Base-by-base conservation (phyloP, 129 eudicot genomes). In the Heracleum sosnowskyi region DNA sequence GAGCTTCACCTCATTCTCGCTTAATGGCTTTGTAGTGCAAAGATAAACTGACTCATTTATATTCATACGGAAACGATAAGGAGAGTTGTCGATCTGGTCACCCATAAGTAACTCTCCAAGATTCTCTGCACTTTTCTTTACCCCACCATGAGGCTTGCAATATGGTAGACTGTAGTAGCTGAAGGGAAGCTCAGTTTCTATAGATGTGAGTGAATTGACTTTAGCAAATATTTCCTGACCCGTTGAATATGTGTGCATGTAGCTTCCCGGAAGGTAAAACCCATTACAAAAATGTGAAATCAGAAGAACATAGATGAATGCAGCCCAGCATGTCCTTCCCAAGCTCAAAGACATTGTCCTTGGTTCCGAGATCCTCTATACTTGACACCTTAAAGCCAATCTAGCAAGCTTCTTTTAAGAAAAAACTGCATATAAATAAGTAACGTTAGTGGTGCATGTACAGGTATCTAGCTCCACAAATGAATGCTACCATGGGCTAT, bases 71-170 rank as follows among this genome's bases (percentile, higher is more conserved):
- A 91, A 91, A 63, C 92, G 92, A 68, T 91, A 91, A 33, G 93
- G 96, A 11, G 96, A 91, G 85, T 88, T 91, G 82, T 91, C 96
- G 29, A 91, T 91, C 80, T 91, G 96, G 85, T 91, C 96, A 76
- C 96, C 96, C 96, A 91, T 91, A 16, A 91, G 92, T 34, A 91
- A 69, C 80, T 91, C 96, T 73, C 96, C 96, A 72, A 91, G 84
- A 85, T 91, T 91, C 83, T 91, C 96, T 13, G 96, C 96, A 73
- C 96, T 88, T 85, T 91, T 88, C 81, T 91, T 91, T 69, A 91
- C 68, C 36, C 87, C 96, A 1, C 91, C 92, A 53, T 49, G 73
- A 73, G 96, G 96, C 44, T 75, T 78, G 83, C 96, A 91, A 53
- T 91, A 91, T 45, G 96, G 96, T 39, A 91, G 85, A 76, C 92